Evolutionary conservation across 1,284 basidiomycete species (phyloP).

Genomic region (Heterobasidion parviporum): DNA sequence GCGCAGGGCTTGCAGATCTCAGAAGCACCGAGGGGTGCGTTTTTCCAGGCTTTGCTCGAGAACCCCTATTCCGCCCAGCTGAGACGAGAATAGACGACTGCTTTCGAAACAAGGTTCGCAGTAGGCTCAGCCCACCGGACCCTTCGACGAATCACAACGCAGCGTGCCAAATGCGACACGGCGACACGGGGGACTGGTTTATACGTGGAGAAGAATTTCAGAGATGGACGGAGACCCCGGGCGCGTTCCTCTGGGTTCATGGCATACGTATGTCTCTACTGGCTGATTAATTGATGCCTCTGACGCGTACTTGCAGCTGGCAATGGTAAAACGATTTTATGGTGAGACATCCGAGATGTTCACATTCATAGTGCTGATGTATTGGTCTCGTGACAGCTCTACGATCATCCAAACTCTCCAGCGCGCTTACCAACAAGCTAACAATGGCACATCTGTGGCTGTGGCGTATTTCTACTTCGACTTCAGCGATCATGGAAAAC

Average conservation of each 20-base stretch:
- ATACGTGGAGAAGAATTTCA: not conserved
- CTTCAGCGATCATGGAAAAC: not conserved
- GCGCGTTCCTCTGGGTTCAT: not conserved
- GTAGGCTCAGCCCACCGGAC: not conserved
- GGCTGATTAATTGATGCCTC: too few relatives aligned
- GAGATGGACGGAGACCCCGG: not conserved
- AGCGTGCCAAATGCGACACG: not conserved
- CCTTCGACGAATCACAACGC: not conserved
- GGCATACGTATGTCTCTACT: conserved; percentile 1
- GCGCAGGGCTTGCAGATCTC: too few relatives aligned
- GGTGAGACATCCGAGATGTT: not conserved
- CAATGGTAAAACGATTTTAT: conserved; percentile 2
- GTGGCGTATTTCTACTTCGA: conserved; percentile 3
- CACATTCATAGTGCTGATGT: not conserved
- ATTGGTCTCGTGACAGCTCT: not conserved
- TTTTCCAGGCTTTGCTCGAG: too few relatives aligned
- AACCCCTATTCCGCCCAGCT: too few relatives aligned
- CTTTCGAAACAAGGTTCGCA: too few relatives aligned
- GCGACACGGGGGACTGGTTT: not conserved
- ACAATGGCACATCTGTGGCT: not conserved
- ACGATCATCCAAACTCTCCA: not conserved
- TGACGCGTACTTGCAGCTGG: not conserved
- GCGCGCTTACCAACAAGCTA: not conserved
- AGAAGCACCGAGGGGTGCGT: too few relatives aligned
- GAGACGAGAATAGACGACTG: too few relatives aligned